phyloP scores from a whole-genome alignment of 805 yeast genomes.

The Myxozyma neotropica region DNA sequence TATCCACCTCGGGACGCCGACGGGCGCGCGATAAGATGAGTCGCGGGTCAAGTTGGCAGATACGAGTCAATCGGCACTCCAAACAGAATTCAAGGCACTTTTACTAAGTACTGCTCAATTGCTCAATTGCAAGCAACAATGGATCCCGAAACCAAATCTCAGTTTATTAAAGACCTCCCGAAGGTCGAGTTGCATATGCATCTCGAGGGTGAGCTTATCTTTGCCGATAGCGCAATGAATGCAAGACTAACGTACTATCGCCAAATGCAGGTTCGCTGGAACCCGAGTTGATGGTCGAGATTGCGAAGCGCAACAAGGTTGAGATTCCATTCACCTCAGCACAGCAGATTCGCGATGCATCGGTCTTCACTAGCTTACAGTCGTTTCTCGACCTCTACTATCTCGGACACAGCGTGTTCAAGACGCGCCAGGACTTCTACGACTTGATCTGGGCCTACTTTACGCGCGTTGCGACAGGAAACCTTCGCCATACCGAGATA shows the following conservation, averaged over 20 bases:
- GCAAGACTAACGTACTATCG: neutral
- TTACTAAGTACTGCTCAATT: neutral
- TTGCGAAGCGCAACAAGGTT: conserved; percentile 67
- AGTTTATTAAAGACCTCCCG: conserved; percentile 69
- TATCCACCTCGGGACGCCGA: neutral
- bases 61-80: neutral
- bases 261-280: conserved; percentile 50
- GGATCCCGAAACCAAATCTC: conserved; percentile 30
- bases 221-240: neutral
- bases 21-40: conserved; percentile 15
- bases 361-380: conserved; percentile 66
- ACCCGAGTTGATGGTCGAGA: conserved; percentile 69
- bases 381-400: conserved; percentile 79
- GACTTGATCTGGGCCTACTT: conserved; percentile 79
- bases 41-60: conserved; percentile 5
- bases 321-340: conserved; percentile 58
- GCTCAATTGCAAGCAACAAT: conserved; percentile 7
- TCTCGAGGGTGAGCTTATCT: conserved; percentile 61
- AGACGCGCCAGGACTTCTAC: conserved; percentile 69
- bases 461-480: conserved; percentile 37
- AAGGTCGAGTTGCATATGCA: conserved; percentile 89
- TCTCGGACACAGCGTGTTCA: conserved; percentile 76
- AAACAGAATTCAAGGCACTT: neutral
- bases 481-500: conserved; percentile 32
- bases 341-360: conserved; percentile 60